Conservation (phyloP, 2,329 filamentous ascomycete species). For the Talaromyces albobiverticillius region DNA sequence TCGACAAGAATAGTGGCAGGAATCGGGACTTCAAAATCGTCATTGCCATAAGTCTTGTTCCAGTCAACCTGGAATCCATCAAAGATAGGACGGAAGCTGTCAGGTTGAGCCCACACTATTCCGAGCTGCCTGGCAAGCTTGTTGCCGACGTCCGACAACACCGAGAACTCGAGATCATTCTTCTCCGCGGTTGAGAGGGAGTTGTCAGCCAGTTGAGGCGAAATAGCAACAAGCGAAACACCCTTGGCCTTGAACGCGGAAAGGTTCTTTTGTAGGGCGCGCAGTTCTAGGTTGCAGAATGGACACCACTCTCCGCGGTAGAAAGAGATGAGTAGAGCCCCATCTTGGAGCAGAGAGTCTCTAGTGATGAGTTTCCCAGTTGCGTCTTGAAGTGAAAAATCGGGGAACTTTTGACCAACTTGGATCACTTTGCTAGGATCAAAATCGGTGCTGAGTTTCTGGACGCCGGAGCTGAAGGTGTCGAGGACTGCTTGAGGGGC, state of each 20-base stretch:
- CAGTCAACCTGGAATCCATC: constrained; percentile 30
- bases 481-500: background rate
- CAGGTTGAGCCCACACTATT: constrained; percentile 33
- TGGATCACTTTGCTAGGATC: constrained; percentile 28
- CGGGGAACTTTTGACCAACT: constrained; percentile 32
- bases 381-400: constrained; percentile 35
- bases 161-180: constrained; percentile 39
- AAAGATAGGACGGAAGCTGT: constrained; percentile 26
- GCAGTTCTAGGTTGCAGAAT: constrained; percentile 44
- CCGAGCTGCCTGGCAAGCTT: constrained; percentile 35
- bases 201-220: constrained; percentile 41
- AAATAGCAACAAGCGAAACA: constrained; percentile 43
- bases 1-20: constrained; percentile 41
- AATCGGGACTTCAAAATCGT: constrained; percentile 37
- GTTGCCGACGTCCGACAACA: constrained; percentile 41
- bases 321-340: constrained; percentile 43
- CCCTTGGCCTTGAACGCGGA: constrained; percentile 35
- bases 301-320: constrained; percentile 50
- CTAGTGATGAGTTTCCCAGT: constrained; percentile 32
- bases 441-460: constrained; percentile 17
- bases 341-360: constrained; percentile 28
- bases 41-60: constrained; percentile 35
- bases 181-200: constrained; percentile 40
- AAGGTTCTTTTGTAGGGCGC: constrained; percentile 35
- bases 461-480: constrained; percentile 3